Base-by-base conservation (phyloP, 2,329 filamentous ascomycete species). In the Sporothrix brasiliensis region DNA sequence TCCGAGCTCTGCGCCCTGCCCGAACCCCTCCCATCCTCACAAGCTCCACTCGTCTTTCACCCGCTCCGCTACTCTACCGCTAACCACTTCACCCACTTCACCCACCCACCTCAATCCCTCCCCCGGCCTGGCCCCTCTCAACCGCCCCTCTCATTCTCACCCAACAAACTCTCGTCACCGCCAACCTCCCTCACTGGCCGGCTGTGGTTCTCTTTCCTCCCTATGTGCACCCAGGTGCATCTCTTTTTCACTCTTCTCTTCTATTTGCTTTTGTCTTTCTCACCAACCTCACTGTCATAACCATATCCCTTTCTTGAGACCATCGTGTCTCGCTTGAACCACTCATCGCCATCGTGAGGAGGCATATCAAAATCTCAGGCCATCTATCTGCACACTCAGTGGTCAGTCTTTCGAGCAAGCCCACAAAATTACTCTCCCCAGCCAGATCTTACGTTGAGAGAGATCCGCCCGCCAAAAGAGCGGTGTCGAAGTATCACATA, bases 381-480 rank as follows among this genome's bases (percentile, higher is more conserved):
- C 53, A 41, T 54, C 34, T 39, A 21, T 54, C 47, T 53, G 16
- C 53, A 67, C 52, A 24, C 30, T 10, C 34, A 21, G 39, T 49
- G 58, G 24, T 54, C 63, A 67, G 52, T 27, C 50, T 68, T 44
- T 61, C 60, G 63, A 67, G 68, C 52, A 65, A 68, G 67, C 58
- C 58, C 66, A 50, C 58, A 60, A 54, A 61, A 68, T 27, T 19
- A 27, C 50, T 34, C 58, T 54, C 14, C 52, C 47, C 24, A 39
- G 58, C 66, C 65, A 60, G 65, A 69, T 72, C 61, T 69, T 67
- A 34, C 66, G 44, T 69, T 49, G 70, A 72, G 69, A 72, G 69
- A 71, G 70, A 70, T 70, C 70, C 65, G 68, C 72, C 66, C 67
- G 41, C 69, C 68, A 60, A 73, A 74, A 74, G 73, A 74, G 73